phyloP scores from a whole-genome alignment of 345 rosid species.

The Rhodomyrtus tomentosa region DNA sequence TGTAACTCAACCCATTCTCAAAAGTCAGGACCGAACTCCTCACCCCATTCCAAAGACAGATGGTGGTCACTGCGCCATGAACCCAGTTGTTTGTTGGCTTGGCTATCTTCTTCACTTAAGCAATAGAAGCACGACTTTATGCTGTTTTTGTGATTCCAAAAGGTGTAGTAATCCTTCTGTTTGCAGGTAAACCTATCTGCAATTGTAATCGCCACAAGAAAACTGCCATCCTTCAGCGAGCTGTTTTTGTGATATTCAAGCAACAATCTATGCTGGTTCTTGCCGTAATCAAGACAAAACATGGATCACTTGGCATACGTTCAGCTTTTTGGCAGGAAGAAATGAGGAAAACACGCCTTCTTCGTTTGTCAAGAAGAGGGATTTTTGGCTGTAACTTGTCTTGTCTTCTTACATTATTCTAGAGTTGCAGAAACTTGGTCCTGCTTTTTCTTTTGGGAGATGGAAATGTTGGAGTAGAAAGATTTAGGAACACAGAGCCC shows the following conservation, averaged over 20 bases:
- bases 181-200: background rate
- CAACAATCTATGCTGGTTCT: background rate
- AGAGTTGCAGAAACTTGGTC: background rate
- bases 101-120: background rate
- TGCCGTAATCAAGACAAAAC: background rate
- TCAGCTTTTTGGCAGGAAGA: background rate
- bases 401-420: background rate
- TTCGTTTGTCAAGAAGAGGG: background rate
- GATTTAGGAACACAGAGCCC: background rate
- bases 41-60: background rate
- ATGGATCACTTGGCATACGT: background rate
- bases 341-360: background rate
- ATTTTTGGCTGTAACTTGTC: background rate
- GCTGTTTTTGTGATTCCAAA: background rate
- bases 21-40: background rate
- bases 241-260: background rate
- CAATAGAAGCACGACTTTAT: background rate
- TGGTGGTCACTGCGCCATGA: background rate
- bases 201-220: background rate
- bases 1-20: background rate
- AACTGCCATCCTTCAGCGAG: background rate
- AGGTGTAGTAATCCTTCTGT: background rate
- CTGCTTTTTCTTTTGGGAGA: background rate
- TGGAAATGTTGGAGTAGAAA: background rate
- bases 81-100: background rate